A percentile compares a stretch with the other conserved stretches of the same genome.
Conservation (phyloP, 352 stramenopile species). For the Phytophthora aleatoria region DNA sequence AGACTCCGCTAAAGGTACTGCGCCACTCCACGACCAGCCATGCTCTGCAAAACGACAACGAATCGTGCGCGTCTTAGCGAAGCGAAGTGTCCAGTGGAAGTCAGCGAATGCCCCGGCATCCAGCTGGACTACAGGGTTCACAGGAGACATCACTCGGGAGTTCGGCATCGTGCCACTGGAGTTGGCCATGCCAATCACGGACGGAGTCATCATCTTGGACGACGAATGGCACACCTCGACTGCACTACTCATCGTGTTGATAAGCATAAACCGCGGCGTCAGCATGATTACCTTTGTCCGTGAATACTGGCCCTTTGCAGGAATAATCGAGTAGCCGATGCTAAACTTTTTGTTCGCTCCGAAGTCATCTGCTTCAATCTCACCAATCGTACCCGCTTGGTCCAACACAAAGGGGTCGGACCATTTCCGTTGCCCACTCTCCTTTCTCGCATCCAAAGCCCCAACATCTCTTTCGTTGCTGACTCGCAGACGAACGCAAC, state of each 20-base stretch:
- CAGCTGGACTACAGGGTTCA: slow-evolving; percentile 72
- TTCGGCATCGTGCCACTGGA: slow-evolving; percentile 45
- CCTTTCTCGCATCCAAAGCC: slow-evolving; percentile 46
- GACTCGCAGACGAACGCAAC: slow-evolving; percentile 76
- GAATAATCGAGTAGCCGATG: slow-evolving; percentile 82
- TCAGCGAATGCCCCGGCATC: slow-evolving; percentile 80
- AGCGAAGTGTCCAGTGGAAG: slow-evolving; percentile 83
- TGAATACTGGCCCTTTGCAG: slow-evolving; percentile 78
- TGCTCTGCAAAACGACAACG: slow-evolving; percentile 73
- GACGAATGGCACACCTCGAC: slow-evolving; percentile 86
- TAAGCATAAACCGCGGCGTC: slow-evolving; percentile 83
- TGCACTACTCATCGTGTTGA: slow-evolving; percentile 73
- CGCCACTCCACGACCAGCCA: slow-evolving; percentile 87
- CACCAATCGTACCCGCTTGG: slow-evolving; percentile 73
- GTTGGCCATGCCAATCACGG: slow-evolving; percentile 48
- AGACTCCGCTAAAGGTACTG: slow-evolving; percentile 73
- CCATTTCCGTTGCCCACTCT: slow-evolving; percentile 65
- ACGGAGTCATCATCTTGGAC: slow-evolving; percentile 55
- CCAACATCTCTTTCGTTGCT: slow-evolving; percentile 51
- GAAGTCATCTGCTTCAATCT: slow-evolving; percentile 75
- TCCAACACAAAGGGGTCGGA: slow-evolving; percentile 75
- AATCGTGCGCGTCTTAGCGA: slow-evolving; percentile 76
- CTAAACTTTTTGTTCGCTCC: slow-evolving; percentile 69
- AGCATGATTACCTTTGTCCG: slow-evolving; percentile 90
- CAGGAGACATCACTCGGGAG: slow-evolving; percentile 56